Evolutionary conservation across 2,329 filamentous ascomycete genomes (phyloP).

Genomic region (Diaporthe vexans): DNA sequence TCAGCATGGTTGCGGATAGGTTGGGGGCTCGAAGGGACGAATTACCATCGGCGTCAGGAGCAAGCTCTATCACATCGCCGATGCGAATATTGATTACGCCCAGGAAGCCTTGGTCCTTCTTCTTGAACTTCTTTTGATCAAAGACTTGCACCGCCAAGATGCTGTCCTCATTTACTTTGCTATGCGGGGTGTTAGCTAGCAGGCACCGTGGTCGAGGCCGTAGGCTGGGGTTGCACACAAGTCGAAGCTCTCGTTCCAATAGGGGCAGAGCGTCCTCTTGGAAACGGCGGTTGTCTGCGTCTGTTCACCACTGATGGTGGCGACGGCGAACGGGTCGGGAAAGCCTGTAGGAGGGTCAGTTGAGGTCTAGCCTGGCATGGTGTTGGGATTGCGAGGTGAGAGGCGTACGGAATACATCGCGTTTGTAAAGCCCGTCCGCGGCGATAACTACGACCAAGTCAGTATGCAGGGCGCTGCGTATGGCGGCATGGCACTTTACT

Average conservation of each 20-base stretch:
- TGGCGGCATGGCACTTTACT: slow-evolving; percentile 71
- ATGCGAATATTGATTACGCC: slow-evolving; percentile 98
- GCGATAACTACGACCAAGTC: slow-evolving; percentile 83
- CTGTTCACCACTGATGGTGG: slow-evolving; percentile 97
- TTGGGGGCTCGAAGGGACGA: slow-evolving; percentile 24
- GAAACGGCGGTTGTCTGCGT: slow-evolving; percentile 98
- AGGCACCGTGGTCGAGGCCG: background rate
- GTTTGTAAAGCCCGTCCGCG: slow-evolving; percentile 97
- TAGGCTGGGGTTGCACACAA: slow-evolving; percentile 74
- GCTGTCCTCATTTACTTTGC: slow-evolving; percentile 92
- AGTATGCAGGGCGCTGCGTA: slow-evolving; percentile 49
- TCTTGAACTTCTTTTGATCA: slow-evolving; percentile 99
- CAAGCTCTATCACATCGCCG: slow-evolving; percentile 92
- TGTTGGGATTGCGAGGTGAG: background rate
- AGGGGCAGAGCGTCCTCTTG: slow-evolving; percentile 98
- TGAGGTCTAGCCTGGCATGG: slow-evolving; percentile 35
- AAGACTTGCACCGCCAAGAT: slow-evolving; percentile 99
- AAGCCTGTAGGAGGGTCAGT: slow-evolving; percentile 75
- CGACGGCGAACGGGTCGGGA: slow-evolving; percentile 97
- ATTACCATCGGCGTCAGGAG: slow-evolving; percentile 89
- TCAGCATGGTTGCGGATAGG: slow-evolving; percentile 47
- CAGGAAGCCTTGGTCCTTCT: slow-evolving; percentile 99
- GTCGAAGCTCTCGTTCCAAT: slow-evolving; percentile 99
- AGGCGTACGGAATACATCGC: slow-evolving; percentile 96
- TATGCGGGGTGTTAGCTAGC: slow-evolving; percentile 56